Evolutionary conservation across 2,329 filamentous ascomycete genomes (phyloP), one percentile per base, ranked within the genome.

Genomic region (Mycosphaerella sp.): DNA sequence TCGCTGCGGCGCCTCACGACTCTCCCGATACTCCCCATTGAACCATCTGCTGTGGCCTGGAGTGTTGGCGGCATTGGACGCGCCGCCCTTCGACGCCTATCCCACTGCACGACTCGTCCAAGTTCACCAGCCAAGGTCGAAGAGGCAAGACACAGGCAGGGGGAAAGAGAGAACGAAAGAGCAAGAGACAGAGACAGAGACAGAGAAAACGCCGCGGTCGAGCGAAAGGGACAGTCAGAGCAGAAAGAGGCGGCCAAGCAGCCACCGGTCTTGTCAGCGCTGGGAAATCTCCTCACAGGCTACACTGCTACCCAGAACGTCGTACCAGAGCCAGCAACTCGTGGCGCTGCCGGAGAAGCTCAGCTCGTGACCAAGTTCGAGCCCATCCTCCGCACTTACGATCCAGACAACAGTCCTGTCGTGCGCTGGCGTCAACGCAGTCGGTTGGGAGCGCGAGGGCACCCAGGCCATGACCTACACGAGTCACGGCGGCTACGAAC

Each of bases 241-340:
- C 21, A 25, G 21, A 25, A 5, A 25, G 16, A 18, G 32, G 34
- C 40, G 18, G 45, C 40, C 35, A 34, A n/a, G 10, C 16, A 17
- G 36, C 17, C 45, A 42, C 17, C 14, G 6, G 18, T 41, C 28
- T n/a, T 49, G 6, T 41, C 40, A 13, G 28, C 41, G 9, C 41
- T 54, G 16, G 17, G 42, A 9, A 41, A 51, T 43, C 54, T 56
- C 13, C 44, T 59, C 6, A 45, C 44, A 13, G 52, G 45, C 14
- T 45, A 51, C 44, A 44, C 30, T 5, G 12, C 52, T 12, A 17
- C 42, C 10, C 35, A 46, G 14, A 36, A 39, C 2, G 17, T 12
- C 25, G 34, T 17, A 1, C 17, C 12, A 13, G 30, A 37, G n/a
- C 17, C 35, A 30, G 45, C 25, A 21, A 10, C 8, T 8, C 27